Base-by-base conservation (phyloP, 495 filamentous ascomycete genomes). In the Tuber umbilicatum region DNA sequence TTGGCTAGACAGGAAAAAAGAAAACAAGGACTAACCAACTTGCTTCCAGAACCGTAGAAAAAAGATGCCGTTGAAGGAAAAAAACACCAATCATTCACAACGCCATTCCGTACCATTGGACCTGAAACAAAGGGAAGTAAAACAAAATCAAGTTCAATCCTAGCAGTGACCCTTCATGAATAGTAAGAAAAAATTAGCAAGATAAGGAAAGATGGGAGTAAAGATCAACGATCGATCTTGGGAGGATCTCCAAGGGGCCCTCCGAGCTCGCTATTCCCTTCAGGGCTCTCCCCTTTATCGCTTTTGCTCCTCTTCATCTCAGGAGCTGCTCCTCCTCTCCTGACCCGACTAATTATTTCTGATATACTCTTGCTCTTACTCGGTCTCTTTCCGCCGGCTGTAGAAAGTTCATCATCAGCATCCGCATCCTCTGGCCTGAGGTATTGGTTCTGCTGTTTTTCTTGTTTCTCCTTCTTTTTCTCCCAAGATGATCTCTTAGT, bases 281-380 rank as follows among this genome's bases (percentile, higher is more conserved):
- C 78, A 35, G 45, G 37, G 19, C 60, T 31, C 35, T 81, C 79
- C 41, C 78, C 74, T 68, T 50, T 80, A 43, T 79, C 75, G n/a
- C 80, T 81, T 55, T 82, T 81, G 43, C 80, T 82, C 70, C 80
- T 80, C 74, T 82, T 82, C 78, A 82, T 82, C 70, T 82, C 81
- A 17, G 78, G 69, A 70, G 81, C 78, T 69, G 50, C 76, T 17
- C 27, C 47, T 74, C 75, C 55, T 73, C 76, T 74, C 60, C 79
- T 82, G 27, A 74, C 75, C 16, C 78, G 71, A 37, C 75, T 74
- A 40, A 80, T 77, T 69, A 82, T 81, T 47, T 82, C 81, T n/a
- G 78, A 72, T 41, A 82, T 82, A 43, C 81, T 82, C 55, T 73
- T 80, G 50, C 81, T 81, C 68, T 82, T 82, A 14, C 47, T 79